A percentile compares a stretch with the other conserved stretches of the same genome.
phyloP scores from a whole-genome alignment of 805 yeast species.

The Priceomyces haplophilus region DNA sequence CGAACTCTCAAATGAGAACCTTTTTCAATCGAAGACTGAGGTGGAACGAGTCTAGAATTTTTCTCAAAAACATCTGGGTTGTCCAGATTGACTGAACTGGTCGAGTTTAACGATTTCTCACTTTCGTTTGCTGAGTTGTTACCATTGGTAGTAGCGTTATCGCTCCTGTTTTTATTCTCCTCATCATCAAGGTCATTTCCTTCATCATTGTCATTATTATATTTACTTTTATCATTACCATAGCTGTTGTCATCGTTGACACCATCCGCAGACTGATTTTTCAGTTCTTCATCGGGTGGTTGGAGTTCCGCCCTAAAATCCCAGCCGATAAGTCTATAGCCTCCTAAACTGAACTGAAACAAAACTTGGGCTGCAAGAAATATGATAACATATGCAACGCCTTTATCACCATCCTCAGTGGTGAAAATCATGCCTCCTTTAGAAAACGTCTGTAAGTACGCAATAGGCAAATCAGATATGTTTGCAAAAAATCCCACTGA shows the following conservation, averaged over 20 bases:
- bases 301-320: constrained; percentile 54
- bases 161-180: no score
- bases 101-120: neutral
- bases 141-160: no score
- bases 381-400: constrained; percentile 81
- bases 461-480: constrained; percentile 80
- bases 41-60: neutral
- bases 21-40: neutral
- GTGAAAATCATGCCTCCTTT: constrained; percentile 56
- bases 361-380: constrained; percentile 67
- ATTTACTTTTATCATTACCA: neutral
- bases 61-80: neutral
- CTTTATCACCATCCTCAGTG: constrained; percentile 59
- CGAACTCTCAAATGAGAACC: neutral
- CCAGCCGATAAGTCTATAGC: constrained; percentile 62
- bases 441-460: constrained; percentile 72
- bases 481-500: constrained; percentile 77
- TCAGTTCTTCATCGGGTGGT: constrained; percentile 10
- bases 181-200: no score
- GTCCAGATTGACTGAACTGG: neutral
- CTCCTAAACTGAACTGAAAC: constrained; percentile 72
- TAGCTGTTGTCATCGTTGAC: no score
- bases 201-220: neutral
- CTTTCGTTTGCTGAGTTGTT: no score
- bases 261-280: neutral